These are phyloP conservation scores for Elsinoe necatrix DNA, from an alignment of 2,329 filamentous ascomycete species.

Conservation along the genomic window DNA sequence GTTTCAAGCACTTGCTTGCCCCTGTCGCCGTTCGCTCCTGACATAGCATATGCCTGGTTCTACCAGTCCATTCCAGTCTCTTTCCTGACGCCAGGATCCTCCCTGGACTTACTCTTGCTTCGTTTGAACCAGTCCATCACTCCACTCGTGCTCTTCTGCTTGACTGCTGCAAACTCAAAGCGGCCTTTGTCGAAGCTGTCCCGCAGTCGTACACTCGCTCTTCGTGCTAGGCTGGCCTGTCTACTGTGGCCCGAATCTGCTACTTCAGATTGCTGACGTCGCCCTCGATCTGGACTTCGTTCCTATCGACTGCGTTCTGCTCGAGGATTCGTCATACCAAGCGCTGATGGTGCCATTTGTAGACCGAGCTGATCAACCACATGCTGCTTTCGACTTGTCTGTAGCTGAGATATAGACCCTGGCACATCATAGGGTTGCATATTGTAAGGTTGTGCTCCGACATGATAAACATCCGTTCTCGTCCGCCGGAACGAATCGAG, in stretches of 20 bases:
- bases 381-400: background rate
- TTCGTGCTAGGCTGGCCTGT: background rate
- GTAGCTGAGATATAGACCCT: background rate
- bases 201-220: conserved; percentile 19
- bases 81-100: conserved; percentile 6
- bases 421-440: background rate
- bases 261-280: background rate
- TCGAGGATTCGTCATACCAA: background rate
- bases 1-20: conserved; percentile 17
- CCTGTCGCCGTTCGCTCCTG: conserved; percentile 19
- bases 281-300: background rate
- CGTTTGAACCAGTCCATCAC: conserved; percentile 22
- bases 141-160: conserved; percentile 24
- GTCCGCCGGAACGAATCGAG: conserved; percentile 22
- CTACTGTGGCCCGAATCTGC: background rate
- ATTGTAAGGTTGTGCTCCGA: background rate
- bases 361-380: background rate
- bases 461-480: background rate
- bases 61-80: conserved; percentile 14
- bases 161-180: conserved; percentile 29
- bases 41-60: conserved; percentile 19
- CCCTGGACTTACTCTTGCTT: conserved; percentile 23
- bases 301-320: background rate
- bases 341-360: background rate
- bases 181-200: conserved; percentile 27